Base-by-base conservation (phyloP, 352 stramenopile species). In the Phytopythium boreale region DNA sequence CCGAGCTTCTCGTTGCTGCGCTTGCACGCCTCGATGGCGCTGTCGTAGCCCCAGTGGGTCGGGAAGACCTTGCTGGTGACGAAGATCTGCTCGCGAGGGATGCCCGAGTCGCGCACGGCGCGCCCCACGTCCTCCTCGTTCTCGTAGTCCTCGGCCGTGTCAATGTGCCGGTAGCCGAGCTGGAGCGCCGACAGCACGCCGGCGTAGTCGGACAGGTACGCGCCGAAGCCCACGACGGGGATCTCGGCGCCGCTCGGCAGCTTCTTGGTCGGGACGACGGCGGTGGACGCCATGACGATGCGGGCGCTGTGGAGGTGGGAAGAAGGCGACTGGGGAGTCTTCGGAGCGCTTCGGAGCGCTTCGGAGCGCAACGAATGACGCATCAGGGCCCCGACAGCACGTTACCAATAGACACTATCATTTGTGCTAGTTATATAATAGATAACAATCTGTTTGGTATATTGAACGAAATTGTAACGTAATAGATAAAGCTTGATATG, bases 81-180 rank as follows among this genome's bases (percentile, higher is more conserved):
- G 52, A 93, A 95, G 44, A 95, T 73, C 36, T 92, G 69, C 4
- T 82, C 69, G 14, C 84, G 74, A 10, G 72, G 67, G 2, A 95
- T 56, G 20, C 85, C 79, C 1, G 82, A 83, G 53, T 95, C 87
- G 39, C 46, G 51, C 26, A 89, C 64, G 4, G 71, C 90, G 19
- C 66, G 60, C 7, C 89, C 89, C 24, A 96, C 89, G n/a, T 83
- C 82, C 19, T 55, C 65, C 47, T 96, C 87, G 66, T 97, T 97
- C 31, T 82, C 55, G 66, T 96, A 97, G 8, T 84, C 56, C 46
- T 91, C 73, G 5, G 90, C 90, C 15, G 82, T 89, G 69, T 97
- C 90, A 63, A 97, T 93, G 65, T 93, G 84, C n/a, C 90, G 72
- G 62, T 93, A 93, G 51, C 90, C 88, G 14, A 90, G 62, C 22